Base-by-base conservation (phyloP, 148 eudicot species). In the Hydrangea macrophylla region DNA sequence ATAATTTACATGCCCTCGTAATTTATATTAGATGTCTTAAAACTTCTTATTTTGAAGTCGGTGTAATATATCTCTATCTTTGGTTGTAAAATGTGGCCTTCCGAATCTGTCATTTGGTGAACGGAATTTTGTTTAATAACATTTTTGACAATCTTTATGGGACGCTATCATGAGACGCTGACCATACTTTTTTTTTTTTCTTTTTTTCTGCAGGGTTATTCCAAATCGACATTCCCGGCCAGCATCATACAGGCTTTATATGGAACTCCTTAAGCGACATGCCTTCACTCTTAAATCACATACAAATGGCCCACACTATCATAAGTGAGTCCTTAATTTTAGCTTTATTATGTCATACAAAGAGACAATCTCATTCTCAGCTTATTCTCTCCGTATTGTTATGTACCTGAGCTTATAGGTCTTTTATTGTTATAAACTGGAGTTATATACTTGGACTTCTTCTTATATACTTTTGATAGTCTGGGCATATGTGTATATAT, bases 161-260 rank as follows among this genome's bases (percentile, higher is more conserved):
- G 28, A 26, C 22, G 22, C 9, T 44, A 11, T 59, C 51, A 60
- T n/a, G 7, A 54, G 36, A 60, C 57, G 42, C 56, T 10, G n/a
- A n/a, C n/a, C n/a, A n/a, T n/a, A n/a, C n/a, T n/a, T n/a, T 50
- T 32, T 61, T 10, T 7, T 56, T 25, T 26, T 13, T 7, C 55
- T 30, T 11, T 15, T 69, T 30, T 65, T 62, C 64, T 53, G 51
- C 88, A 94, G 99, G 91, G 88, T 91, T 69, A 81, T 90, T 75
- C 91, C 96, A 68, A 82, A 69, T 73, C 89, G 99, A 63, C 74
- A 67, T 78, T 79, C 85, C 36, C 76, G 78, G 56, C 97, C 97
- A 50, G 75, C 96, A 32, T 91, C 91, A 71, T 94, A 80, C 70
- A 91, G 97, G 78, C 84, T 94, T 68, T 94, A 94, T 62, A 77